These are phyloP conservation scores for Gomphus bonarii DNA, from an alignment of 1,284 basidiomycete species.

Conservation along the genomic window DNA sequence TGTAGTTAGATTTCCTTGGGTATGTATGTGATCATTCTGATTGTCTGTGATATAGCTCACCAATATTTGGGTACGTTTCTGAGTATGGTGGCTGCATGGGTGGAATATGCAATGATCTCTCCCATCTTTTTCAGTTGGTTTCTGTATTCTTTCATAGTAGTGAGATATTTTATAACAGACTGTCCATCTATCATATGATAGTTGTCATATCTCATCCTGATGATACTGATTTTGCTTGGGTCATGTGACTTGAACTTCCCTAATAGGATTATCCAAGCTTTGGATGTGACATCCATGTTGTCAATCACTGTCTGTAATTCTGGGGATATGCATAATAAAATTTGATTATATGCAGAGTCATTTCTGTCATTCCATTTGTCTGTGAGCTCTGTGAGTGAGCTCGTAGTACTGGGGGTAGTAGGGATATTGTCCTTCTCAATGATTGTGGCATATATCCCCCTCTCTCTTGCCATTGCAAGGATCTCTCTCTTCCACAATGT, in stretches of 20 bases:
- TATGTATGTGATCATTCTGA: too few relatives aligned
- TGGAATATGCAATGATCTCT: too few relatives aligned
- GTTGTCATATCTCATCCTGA: background rate
- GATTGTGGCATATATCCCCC: too few relatives aligned
- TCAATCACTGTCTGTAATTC: background rate
- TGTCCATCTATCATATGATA: background rate
- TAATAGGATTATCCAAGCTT: background rate
- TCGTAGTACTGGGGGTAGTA: too few relatives aligned
- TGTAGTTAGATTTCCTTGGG: too few relatives aligned
- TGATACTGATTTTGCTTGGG: background rate
- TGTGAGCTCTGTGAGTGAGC: background rate
- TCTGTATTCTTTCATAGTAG: background rate
- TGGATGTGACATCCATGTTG: background rate
- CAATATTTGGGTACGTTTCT: too few relatives aligned
- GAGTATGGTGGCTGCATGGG: too few relatives aligned
- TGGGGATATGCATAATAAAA: background rate
- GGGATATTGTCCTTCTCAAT: too few relatives aligned
- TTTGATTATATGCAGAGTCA: background rate
- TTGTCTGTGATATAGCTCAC: too few relatives aligned
- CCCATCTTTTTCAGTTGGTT: background rate
- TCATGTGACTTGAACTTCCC: background rate
- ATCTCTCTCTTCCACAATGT: too few relatives aligned
- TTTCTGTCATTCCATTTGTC: background rate
- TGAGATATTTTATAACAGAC: background rate
- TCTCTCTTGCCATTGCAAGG: too few relatives aligned